phyloP scores from a whole-genome alignment of 768 basidiomycete genomes.

The Suillus variegatus region DNA sequence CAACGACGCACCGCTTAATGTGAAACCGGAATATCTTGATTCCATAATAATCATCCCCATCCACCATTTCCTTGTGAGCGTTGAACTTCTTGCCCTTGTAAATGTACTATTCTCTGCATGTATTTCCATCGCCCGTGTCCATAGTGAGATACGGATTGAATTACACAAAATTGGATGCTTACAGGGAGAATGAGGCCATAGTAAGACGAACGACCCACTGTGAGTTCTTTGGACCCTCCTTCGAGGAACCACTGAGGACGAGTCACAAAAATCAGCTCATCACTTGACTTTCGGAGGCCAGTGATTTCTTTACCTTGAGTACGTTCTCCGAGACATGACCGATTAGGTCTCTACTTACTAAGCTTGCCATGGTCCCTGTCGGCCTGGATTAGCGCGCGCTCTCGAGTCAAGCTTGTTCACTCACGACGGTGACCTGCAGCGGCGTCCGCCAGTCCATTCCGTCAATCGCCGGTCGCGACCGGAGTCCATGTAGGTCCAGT shows the following conservation, averaged over 20 bases:
- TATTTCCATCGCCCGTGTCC: conserved; percentile 75
- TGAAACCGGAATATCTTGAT: conserved; percentile 97
- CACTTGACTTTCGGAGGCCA: background rate
- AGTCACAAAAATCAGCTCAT: conserved; percentile 43
- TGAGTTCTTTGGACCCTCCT: conserved; percentile 87
- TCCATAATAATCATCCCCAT: conserved; percentile 96
- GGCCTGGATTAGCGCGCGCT: conserved; percentile 22
- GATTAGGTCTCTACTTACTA: conserved; percentile 14
- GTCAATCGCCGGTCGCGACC: conserved; percentile 9
- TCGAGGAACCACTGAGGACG: conserved; percentile 84
- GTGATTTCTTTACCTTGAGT: conserved; percentile 52
- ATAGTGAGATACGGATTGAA: conserved; percentile 12
- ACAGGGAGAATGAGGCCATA: conserved; percentile 98
- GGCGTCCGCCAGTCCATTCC: conserved; percentile 16
- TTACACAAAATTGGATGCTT: conserved; percentile 26
- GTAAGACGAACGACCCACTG: conserved; percentile 96
- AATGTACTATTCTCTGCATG: conserved; percentile 92
- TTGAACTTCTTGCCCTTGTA: conserved; percentile 99
- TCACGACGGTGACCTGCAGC: conserved; percentile 13
- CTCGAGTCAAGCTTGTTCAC: conserved; percentile 8
- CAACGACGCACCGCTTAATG: conserved; percentile 76
- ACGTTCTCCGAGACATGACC: conserved; percentile 66
- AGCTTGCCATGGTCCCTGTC: too few species aligned
- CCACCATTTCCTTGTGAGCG: conserved; percentile 96
- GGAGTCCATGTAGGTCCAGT: conserved; percentile 61